Evolutionary conservation across 306 rosid genomes (phyloP).

Genomic region (Arachis hypogaea): DNA sequence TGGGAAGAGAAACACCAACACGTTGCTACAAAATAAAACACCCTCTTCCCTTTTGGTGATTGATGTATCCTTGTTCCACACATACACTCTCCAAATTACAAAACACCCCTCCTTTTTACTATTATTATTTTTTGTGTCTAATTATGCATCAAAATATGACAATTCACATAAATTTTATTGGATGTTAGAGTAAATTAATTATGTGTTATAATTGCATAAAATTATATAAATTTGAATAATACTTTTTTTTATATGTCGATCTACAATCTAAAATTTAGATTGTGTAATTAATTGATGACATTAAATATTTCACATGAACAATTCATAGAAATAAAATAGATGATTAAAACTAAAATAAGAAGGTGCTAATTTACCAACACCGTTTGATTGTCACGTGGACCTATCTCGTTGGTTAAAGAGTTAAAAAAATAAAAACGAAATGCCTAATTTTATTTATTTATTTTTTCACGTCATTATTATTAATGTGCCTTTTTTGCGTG

Average conservation of each 20-base stretch:
- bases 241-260: too few species aligned
- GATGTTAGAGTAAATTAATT: too few species aligned
- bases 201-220: too few species aligned
- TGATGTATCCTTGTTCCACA: not conserved
- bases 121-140: too few species aligned
- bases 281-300: too few species aligned
- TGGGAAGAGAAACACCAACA: not conserved
- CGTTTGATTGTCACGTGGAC: slow-evolving; percentile 33
- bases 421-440: not conserved
- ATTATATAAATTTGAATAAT: too few species aligned
- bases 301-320: too few species aligned
- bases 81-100: not conserved
- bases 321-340: not conserved
- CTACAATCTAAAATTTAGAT: too few species aligned
- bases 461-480: slow-evolving; percentile 14
- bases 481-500: slow-evolving; percentile 37
- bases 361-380: not conserved
- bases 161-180: too few species aligned
- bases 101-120: not conserved
- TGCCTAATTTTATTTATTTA: not conserved
- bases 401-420: slow-evolving; percentile 8
- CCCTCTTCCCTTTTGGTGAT: not conserved
- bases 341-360: not conserved
- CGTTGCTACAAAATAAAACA: not conserved
- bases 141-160: too few species aligned